Percentiles rank a stretch among this genome's conserved stretches.
Conservation (phyloP, 2,329 filamentous ascomycete genomes). For the Epichloe sibirici region DNA sequence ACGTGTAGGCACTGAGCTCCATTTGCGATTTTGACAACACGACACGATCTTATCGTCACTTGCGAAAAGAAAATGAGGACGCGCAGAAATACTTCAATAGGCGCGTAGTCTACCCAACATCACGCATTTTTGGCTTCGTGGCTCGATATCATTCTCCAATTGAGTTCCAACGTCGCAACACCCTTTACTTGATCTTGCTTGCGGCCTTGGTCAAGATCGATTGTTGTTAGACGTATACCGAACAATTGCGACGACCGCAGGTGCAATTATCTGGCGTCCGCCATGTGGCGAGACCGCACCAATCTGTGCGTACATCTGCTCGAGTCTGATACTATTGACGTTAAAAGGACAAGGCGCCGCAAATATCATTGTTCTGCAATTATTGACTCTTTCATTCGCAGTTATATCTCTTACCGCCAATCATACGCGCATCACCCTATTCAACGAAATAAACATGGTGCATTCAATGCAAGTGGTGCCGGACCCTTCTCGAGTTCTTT, state of each 20-base stretch:
- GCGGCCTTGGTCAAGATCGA: neutral
- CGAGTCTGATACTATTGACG: neutral
- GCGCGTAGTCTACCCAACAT: no score
- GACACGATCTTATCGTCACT: no score
- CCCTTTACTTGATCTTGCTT: neutral
- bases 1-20: no score
- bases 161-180: neutral
- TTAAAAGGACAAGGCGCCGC: neutral
- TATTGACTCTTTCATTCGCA: constrained; percentile 24
- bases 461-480: constrained; percentile 33
- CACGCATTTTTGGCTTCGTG: no score
- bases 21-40: no score
- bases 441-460: constrained; percentile 61
- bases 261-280: constrained; percentile 35
- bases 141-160: neutral
- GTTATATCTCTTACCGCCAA: constrained; percentile 98
- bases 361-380: neutral
- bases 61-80: no score
- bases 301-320: constrained; percentile 60
- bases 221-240: neutral
- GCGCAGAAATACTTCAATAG: no score
- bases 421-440: constrained; percentile 92
- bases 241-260: constrained; percentile 14
- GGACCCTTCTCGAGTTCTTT: constrained; percentile 48
- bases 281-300: constrained; percentile 98